phyloP scores from a whole-genome alignment of 2,329 filamentous ascomycete species.

The Diaporthe citriasiana region DNA sequence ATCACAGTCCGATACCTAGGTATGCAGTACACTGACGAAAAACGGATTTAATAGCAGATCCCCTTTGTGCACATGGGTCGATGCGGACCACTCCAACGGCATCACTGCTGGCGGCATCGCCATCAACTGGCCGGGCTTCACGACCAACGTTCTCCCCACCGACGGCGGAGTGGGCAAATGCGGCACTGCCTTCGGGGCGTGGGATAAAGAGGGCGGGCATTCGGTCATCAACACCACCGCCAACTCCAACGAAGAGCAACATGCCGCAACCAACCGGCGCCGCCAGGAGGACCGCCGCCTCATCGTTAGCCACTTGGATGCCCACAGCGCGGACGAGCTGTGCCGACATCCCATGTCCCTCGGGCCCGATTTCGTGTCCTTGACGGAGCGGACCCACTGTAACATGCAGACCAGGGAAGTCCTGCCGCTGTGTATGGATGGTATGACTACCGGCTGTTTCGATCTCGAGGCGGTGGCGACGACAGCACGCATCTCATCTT shows the following conservation, averaged over 20 bases:
- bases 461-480: background rate
- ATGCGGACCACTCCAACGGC: background rate
- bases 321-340: constrained; percentile 10
- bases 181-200: background rate
- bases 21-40: background rate
- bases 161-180: background rate
- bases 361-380: background rate
- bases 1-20: fast-evolving
- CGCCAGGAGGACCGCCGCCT: background rate
- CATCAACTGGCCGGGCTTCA: constrained; percentile 8
- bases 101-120: background rate
- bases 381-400: background rate
- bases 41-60: background rate
- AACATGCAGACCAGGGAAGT: constrained; percentile 17
- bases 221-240: background rate
- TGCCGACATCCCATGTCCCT: background rate
- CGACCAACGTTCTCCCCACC: background rate
- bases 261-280: too few species aligned
- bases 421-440: background rate
- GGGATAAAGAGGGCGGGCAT: background rate
- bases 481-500: background rate
- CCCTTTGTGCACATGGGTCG: constrained; percentile 1
- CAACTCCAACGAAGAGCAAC: background rate
- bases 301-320: background rate
- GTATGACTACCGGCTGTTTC: background rate